Evolutionary conservation across 495 filamentous ascomycete species (phyloP), one percentile per base, ranked within the genome.

Genomic region (Ramalina intermedia): DNA sequence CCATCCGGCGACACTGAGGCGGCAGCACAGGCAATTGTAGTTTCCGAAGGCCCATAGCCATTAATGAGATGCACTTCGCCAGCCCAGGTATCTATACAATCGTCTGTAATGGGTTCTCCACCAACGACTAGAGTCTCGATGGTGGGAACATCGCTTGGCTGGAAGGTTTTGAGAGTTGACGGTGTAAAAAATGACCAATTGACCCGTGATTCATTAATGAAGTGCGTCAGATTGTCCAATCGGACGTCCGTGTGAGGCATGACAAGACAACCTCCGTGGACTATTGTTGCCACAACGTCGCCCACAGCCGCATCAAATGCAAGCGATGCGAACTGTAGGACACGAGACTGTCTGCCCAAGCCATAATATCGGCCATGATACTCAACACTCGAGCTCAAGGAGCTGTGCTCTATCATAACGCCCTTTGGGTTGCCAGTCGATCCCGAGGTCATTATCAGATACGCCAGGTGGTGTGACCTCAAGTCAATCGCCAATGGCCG

Each of bases 221-320:
- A 66, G 43, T 64, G 66, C 9, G 65, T 58, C 16, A 76, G 57
- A 54, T 76, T 66, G 40, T 70, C 72, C n/a, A 75, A 55, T 5
- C 76, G 62, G 8, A 79, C 71, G 7, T 79, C 61, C 35, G 79
- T 73, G 55, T 67, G 71, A 2, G 76, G 78, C 24, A 84, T 67
- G 56, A 79, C 83, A 3, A 81, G 63, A 47, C 69, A 75, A 23
- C 70, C 80, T 16, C 80, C 80, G 14, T 65, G 46, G 48, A 73
- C 72, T 13, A 76, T 49, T 4, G 72, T 66, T 9, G 66, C 68
- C 9, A 76, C 56, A 6, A 67, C 66, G 48, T 78, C 73, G 58
- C 71, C 56, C 17, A 76, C 55, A 16, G 66, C 68, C n/a, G 70
- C 72, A 57, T 78, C 74, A 42, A 76, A 78, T 0, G 70, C 73